Conservation (phyloP, 1,284 basidiomycete species). For the Grifola frondosa region DNA sequence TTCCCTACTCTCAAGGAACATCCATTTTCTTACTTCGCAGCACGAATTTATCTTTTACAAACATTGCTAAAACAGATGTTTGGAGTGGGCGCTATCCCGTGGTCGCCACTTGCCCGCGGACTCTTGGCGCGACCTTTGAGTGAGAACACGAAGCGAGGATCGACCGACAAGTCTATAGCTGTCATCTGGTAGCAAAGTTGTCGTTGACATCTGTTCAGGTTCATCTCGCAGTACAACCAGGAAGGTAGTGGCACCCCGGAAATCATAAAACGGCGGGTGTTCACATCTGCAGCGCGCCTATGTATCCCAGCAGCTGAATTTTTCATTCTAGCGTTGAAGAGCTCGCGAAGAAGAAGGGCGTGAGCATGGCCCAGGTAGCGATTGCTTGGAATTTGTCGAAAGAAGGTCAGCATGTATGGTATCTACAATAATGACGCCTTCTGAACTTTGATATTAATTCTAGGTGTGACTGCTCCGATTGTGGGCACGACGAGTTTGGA, state of each 20-base stretch:
- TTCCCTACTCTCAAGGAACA: slow-evolving; percentile 33
- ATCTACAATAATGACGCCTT: not conserved
- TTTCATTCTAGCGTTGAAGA: slow-evolving; percentile 41
- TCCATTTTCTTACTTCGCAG: not conserved
- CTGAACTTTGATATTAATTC: no score
- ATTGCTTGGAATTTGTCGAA: slow-evolving; percentile 37
- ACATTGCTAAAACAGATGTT: slow-evolving; percentile 19
- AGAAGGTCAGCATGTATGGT: slow-evolving; percentile 6
- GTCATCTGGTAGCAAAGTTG: not conserved
- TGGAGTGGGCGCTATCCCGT: slow-evolving; percentile 42
- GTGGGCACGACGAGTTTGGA: slow-evolving; percentile 39
- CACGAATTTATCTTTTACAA: not conserved
- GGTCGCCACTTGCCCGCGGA: slow-evolving; percentile 42
- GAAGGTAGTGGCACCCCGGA: slow-evolving; percentile 11
- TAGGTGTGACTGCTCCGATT: slow-evolving; percentile 37
- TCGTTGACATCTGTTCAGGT: no score
- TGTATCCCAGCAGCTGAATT: no score
- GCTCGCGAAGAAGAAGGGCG: slow-evolving; percentile 33
- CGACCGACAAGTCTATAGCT: slow-evolving; percentile 22
- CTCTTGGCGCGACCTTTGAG: slow-evolving; percentile 35
- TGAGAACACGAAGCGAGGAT: slow-evolving; percentile 25
- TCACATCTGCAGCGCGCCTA: no score
- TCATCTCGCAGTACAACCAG: slow-evolving; percentile 7
- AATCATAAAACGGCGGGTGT: slow-evolving; percentile 26
- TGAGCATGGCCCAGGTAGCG: slow-evolving; percentile 40